Evolutionary conservation across 768 basidiomycete species (phyloP).

Genomic region (Roridomyces roridus): DNA sequence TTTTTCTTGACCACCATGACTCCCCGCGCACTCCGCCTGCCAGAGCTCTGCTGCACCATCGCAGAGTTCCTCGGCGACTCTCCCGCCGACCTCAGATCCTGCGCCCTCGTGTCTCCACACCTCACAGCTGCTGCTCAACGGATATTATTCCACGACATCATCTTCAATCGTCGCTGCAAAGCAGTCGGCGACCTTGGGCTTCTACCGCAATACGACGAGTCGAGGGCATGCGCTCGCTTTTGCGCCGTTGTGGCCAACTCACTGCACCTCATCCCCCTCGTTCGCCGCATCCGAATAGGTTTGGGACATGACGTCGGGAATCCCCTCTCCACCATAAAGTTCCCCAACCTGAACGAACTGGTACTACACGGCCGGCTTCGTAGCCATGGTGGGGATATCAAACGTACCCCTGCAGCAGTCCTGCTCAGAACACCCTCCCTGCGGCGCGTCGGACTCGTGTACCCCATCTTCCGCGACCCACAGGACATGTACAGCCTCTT

Average conservation of each 20-base stretch:
- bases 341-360: constrained; percentile 8
- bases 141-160: constrained; percentile 8
- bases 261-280: neutral
- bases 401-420: neutral
- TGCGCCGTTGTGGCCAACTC: neutral
- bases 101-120: neutral
- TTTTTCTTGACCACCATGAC: no score
- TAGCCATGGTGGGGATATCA: neutral
- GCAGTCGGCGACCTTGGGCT: constrained; percentile 1
- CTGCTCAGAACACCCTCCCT: neutral
- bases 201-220: neutral
- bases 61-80: neutral
- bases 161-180: constrained; percentile 7
- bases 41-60: constrained; percentile 1
- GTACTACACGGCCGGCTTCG: neutral
- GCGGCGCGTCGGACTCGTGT: neutral
- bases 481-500: constrained; percentile 5
- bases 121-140: constrained; percentile 8
- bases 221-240: neutral
- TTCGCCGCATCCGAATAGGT: constrained; percentile 7
- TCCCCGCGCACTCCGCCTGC: neutral
- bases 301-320: neutral
- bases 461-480: neutral
- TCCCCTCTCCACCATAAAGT: neutral
- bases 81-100: constrained; percentile 1